Base-by-base conservation (phyloP, 441 rosid genomes). In the Erodium moschatum region DNA sequence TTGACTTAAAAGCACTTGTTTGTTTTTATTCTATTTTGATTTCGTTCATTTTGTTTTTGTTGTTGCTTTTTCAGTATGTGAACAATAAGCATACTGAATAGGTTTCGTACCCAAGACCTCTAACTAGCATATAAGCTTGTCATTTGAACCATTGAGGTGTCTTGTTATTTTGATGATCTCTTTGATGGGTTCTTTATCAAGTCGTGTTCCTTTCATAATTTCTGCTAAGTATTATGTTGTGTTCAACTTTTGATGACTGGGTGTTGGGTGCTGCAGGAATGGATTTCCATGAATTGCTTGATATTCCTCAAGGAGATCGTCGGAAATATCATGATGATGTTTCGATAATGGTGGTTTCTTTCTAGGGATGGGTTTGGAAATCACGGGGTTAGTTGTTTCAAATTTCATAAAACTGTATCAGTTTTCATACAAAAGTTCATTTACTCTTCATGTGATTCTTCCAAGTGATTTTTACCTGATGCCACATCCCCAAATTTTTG, bases 261-360 rank as follows among this genome's bases (percentile, higher is more conserved):
- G 29, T 21, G 13, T 61, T 13, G 69, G 69, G 67, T 24, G 18
- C 71, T 81, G 82, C 80, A 92, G 98, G 98, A 77, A 90, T 90
- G 96, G 89, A 88, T 80, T 92, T 92, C 77, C 97, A 92, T 69
- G 92, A 92, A 76, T 74, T 90, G 83, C 88, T 92, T 18, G 93
- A 90, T 74, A 90, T 92, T 69, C 96, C 96, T 68, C 90, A 88
- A 40, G 98, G 97, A 64, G 96, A 92, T 80, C 77, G 96, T 31
- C 86, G 98, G 46, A 92, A 90, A 85, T 92, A 88, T 79, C 97
- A 92, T 50, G 98, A 92, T 64, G 98, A 92, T 80, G 96, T 92
- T 63, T 90, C 96, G 12, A 96, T 92, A 10, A 88, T 92, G 96
- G 98, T 90, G 78, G 98, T 92, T 75, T 92, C 98, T 7, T 78